Base-by-base conservation (phyloP, 1,284 basidiomycete species). In the Vanrija sp. region DNA sequence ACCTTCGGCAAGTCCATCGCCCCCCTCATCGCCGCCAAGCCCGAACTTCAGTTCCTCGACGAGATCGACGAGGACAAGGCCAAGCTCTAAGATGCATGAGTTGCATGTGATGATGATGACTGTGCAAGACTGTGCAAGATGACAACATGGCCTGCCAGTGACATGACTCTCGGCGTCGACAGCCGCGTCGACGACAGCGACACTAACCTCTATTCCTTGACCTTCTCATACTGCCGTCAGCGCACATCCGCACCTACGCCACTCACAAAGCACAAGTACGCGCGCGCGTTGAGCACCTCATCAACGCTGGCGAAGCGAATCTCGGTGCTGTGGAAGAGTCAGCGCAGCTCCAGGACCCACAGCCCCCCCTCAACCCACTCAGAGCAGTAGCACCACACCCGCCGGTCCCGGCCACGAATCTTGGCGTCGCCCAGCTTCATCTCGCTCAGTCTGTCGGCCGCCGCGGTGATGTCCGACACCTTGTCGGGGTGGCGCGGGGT, bases 351-450 rank as follows among this genome's bases (percentile, higher is more conserved):
- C n/a, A n/a, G n/a, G n/a, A n/a, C n/a, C n/a, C 45, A 9, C 4
- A 18, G n/a, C n/a, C n/a, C 29, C 39, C 16, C 38, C 21, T 91
- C 88, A 1, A 70, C 74, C 61, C 55, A 73, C 73, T 73, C 89
- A 85, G 80, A 94, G 53, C 80, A 87, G 71, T 89, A 94, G 47
- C 89, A 89, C 93, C 93, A 97, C 58, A 89, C 84, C 38, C 93
- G 78, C 46, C 71, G 71, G 46, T 78, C 74, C 43, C 38, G 15
- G n/a, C 40, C 43, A 15, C 34, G 34, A 5, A 34, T 34, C 34
- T 34, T 34, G 2, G 34, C 34, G 34, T 34, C 34, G 34, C 34
- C 34, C 12, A 34, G 34, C 34, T 34, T 34, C 12, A 34, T 12
- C 9, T 34, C 39, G 18, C 38, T 45, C 25, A 25, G 14, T 18